phyloP scores from a whole-genome alignment of 805 yeast genomes.

The Hagleromyces aurorensis region DNA sequence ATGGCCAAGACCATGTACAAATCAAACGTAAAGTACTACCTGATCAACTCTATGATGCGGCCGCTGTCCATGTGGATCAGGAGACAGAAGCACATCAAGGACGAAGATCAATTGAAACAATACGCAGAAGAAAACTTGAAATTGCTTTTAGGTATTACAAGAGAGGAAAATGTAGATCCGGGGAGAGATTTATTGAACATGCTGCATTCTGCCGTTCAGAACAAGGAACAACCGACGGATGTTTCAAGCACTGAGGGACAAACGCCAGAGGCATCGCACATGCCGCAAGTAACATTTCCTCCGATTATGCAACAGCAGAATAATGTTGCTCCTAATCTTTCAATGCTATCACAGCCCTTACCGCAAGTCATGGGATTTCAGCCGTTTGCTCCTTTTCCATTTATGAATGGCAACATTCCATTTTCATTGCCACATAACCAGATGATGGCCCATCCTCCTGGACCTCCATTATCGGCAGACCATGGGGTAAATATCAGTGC shows the following conservation, averaged over 20 bases:
- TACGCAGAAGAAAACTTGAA: slow-evolving; percentile 63
- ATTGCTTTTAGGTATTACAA: slow-evolving; percentile 50
- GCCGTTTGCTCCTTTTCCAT: slow-evolving; percentile 31
- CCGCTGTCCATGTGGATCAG: slow-evolving; percentile 45
- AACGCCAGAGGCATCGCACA: slow-evolving; percentile 1
- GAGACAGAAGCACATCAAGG: slow-evolving; percentile 40
- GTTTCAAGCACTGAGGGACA: slow-evolving; percentile 3
- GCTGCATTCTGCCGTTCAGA: slow-evolving; percentile 40
- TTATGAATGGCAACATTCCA: slow-evolving; percentile 18
- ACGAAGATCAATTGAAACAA: slow-evolving; percentile 52
- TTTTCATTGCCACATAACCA: too few species aligned
- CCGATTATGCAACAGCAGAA: neutral
- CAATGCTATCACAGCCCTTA: slow-evolving; percentile 7
- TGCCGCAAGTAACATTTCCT: neutral
- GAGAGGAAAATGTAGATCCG: slow-evolving; percentile 43
- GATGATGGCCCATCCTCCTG: slow-evolving; percentile 14
- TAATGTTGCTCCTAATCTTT: slow-evolving; percentile 3
- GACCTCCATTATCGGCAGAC: slow-evolving; percentile 9
- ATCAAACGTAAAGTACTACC: slow-evolving; percentile 28
- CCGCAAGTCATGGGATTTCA: slow-evolving; percentile 19
- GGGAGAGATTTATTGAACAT: slow-evolving; percentile 70
- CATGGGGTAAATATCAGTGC: slow-evolving; percentile 17
- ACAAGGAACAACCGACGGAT: slow-evolving; percentile 8
- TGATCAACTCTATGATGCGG: slow-evolving; percentile 36
- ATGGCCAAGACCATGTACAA: slow-evolving; percentile 31